phyloP scores from a whole-genome alignment of 805 yeast genomes.

The Torulaspora indica region DNA sequence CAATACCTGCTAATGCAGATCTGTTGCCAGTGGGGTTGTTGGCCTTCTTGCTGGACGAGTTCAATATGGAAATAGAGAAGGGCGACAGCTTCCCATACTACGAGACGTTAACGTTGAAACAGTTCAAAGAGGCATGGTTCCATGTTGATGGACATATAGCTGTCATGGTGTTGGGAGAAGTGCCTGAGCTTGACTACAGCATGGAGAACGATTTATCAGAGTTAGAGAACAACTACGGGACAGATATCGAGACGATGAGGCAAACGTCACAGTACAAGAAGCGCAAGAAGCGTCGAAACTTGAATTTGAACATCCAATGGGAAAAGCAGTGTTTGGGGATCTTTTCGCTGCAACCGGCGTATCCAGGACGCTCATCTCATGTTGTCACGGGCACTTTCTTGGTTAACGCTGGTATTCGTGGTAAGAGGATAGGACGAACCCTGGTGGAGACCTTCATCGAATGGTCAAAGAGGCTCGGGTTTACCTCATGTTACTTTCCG shows the following conservation, averaged over 20 bases:
- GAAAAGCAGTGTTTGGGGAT: slow-evolving; percentile 89
- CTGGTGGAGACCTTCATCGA: slow-evolving; percentile 76
- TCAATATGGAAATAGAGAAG: slow-evolving; percentile 83
- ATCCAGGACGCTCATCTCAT: slow-evolving; percentile 89
- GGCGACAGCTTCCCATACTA: slow-evolving; percentile 87
- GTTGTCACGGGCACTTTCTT: slow-evolving; percentile 86
- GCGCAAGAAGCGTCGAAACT: slow-evolving; percentile 30
- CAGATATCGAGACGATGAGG: slow-evolving; percentile 23
- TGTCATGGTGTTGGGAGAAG: slow-evolving; percentile 73
- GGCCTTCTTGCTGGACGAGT: slow-evolving; percentile 83
- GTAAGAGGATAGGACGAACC: slow-evolving; percentile 85
- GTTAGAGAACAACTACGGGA: slow-evolving; percentile 20
- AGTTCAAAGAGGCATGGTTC: slow-evolving; percentile 85
- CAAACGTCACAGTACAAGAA: slow-evolving; percentile 26
- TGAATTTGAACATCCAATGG: slow-evolving; percentile 58
- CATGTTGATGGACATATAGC: slow-evolving; percentile 43
- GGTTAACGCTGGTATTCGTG: slow-evolving; percentile 89
- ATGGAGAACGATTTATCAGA: slow-evolving; percentile 18
- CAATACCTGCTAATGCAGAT: slow-evolving; percentile 58
- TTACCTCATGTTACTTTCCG: slow-evolving; percentile 77
- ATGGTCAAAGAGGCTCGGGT: slow-evolving; percentile 90
- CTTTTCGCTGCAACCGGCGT: slow-evolving; percentile 78
- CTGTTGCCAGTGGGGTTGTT: slow-evolving; percentile 69
- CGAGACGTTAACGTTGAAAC: slow-evolving; percentile 68
- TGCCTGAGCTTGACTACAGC: slow-evolving; percentile 43